Conservation (phyloP, 1,284 basidiomycete genomes). For the Vanrija sp. region DNA sequence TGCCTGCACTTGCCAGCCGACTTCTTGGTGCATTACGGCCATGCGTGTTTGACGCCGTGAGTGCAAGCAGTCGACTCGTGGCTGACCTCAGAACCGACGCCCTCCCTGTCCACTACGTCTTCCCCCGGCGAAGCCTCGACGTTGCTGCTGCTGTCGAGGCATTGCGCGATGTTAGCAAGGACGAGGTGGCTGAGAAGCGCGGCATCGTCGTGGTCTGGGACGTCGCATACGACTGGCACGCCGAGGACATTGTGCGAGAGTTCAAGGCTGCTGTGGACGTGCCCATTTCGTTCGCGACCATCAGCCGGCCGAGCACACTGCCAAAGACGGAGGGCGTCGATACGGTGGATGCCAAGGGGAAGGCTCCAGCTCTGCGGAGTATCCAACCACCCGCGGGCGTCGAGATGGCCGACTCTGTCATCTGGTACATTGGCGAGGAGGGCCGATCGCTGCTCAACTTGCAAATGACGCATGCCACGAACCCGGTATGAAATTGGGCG, state of each 20-base stretch:
- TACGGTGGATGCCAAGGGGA: slow-evolving; percentile 13
- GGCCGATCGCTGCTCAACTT: slow-evolving; percentile 79
- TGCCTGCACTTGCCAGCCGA: slow-evolving; percentile 93
- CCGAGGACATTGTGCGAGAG: slow-evolving; percentile 37
- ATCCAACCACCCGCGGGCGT: slow-evolving; percentile 39
- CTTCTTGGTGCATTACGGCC: slow-evolving; percentile 89
- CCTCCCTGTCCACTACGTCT: slow-evolving; percentile 49
- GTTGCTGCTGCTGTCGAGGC: slow-evolving; percentile 22
- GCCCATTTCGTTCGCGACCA: slow-evolving; percentile 33
- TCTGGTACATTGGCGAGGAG: slow-evolving; percentile 82
- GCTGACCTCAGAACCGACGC: slow-evolving; percentile 40
- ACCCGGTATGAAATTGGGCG: slow-evolving; percentile 44
- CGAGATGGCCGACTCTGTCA: slow-evolving; percentile 45
- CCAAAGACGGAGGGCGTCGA: not conserved
- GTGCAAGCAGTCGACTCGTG: slow-evolving; percentile 33
- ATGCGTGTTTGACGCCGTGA: slow-evolving; percentile 75
- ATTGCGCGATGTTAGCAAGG: slow-evolving; percentile 23
- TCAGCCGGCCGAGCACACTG: slow-evolving; percentile 22
- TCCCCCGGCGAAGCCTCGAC: slow-evolving; percentile 41
- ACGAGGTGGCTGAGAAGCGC: slow-evolving; percentile 26
- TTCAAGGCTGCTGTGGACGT: slow-evolving; percentile 15
- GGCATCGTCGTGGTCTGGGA: slow-evolving; percentile 67
- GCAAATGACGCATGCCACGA: slow-evolving; percentile 67
- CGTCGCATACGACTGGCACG: slow-evolving; percentile 70
- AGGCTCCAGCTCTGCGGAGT: slow-evolving; percentile 35